Base-by-base conservation (phyloP, 2,329 filamentous ascomycete species). In the Penicillium sclerotiorum region DNA sequence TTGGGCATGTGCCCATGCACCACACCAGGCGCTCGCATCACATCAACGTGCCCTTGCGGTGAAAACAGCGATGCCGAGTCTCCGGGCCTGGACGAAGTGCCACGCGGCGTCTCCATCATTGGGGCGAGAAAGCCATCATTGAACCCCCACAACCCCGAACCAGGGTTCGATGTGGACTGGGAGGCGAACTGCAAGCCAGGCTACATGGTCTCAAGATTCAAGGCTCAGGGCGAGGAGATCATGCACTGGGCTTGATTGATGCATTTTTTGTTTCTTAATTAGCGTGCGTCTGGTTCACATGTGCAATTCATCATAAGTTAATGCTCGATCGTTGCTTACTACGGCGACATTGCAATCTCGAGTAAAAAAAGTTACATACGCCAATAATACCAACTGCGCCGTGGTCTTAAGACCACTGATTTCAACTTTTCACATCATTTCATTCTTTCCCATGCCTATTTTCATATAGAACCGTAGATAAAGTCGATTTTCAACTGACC, bases 141-240 rank as follows among this genome's bases (percentile, higher is more conserved):
- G 15, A 30, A 39, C 20, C 47, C 33, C 1, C 40, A 53, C 43
- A 50, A 50, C 39, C 47, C 47, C 5, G 23, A 53, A 3, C 22
- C 33, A 8, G 51, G 44, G 2, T 53, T 53, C 18, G 51, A 53
- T 33, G 47, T 47, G 39, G 51, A 53, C 28, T 53, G 51, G 51
- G 51, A 53, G 39, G 35, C 51, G 18, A 53, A 53, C 32, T 53
- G 51, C 39, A 53, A 35, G 17, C 51, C 51, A 12, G 51, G 51
- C 12, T 53, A 32, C 23, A 53, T 53, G 51, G 51, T 53, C 7
- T 44, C 44, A 21, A 44, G 51, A 15, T 53, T 53, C 30, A 50
- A 50, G 44, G 51, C 51, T 36, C 25, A 15, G 5, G 50, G 41
- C 13, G 42, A 30, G 30, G 49, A 52, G 30, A 30, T 49, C 15